These are phyloP conservation scores for Ganoderma lingzhi DNA, from an alignment of 1,284 basidiomycete genomes.

Conservation along the genomic window DNA sequence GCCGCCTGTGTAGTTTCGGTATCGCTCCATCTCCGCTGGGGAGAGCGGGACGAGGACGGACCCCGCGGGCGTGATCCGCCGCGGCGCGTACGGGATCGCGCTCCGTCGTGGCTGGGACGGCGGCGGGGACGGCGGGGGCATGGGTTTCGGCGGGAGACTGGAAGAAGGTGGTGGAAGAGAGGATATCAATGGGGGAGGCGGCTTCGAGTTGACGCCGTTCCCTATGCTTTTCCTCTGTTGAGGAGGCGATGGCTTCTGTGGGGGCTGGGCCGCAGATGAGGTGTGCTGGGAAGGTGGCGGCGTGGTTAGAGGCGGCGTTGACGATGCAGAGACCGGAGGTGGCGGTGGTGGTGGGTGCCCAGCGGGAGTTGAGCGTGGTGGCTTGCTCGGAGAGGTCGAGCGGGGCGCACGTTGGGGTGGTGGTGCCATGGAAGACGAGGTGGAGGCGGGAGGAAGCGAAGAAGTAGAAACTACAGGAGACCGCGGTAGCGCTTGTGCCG, in stretches of 20 bases:
- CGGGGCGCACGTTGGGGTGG: conserved; percentile 22
- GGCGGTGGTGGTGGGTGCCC: background rate
- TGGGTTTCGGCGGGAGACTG: conserved; percentile 29
- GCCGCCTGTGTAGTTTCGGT: conserved; percentile 61
- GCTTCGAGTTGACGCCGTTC: conserved; percentile 33
- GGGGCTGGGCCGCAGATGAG: conserved; percentile 34
- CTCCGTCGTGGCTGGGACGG: conserved; percentile 32
- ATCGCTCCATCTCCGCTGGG: conserved; percentile 66
- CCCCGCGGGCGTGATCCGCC: conserved; percentile 64
- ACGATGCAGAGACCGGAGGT: conserved; percentile 17
- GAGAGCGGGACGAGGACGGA: conserved; percentile 74
- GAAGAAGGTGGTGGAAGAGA: conserved; percentile 37
- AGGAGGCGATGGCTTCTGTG: conserved; percentile 34
- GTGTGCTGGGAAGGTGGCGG: conserved; percentile 12
- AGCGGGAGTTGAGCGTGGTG: conserved; percentile 8
- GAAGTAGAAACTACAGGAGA: conserved; percentile 26
- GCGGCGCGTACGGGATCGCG: conserved; percentile 69
- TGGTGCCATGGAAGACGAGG: conserved; percentile 27
- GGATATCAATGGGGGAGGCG: conserved; percentile 32
- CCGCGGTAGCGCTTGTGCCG: conserved; percentile 27
- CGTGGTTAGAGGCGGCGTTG: conserved; percentile 32
- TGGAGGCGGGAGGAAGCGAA: conserved; percentile 26
- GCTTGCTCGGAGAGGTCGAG: conserved; percentile 22
- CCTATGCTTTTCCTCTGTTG: conserved; percentile 36
- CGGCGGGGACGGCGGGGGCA: conserved; percentile 34